These are phyloP conservation scores for Arxiozyma slooffiae DNA, from an alignment of 1,139 yeast species.

Conservation along the genomic window DNA sequence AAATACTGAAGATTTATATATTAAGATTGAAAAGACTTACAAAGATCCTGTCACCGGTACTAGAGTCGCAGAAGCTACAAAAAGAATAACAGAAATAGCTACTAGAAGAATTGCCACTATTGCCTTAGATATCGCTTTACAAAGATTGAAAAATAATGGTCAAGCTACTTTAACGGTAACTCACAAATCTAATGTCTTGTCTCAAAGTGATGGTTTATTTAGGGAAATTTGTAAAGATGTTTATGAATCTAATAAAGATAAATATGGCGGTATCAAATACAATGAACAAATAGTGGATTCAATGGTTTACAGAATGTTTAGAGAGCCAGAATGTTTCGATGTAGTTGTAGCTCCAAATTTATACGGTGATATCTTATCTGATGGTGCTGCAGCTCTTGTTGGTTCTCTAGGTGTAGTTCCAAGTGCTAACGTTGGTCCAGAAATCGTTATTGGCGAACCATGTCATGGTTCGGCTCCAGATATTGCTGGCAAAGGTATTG, in stretches of 20 bases:
- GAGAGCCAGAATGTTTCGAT: slow-evolving; percentile 94
- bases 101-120: slow-evolving; percentile 77
- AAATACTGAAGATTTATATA: slow-evolving; percentile 93
- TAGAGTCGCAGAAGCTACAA: slow-evolving; percentile 92
- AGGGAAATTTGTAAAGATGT: slow-evolving; percentile 80
- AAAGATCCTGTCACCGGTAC: slow-evolving; percentile 65
- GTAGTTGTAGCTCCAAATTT: slow-evolving; percentile 97
- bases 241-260: slow-evolving; percentile 54
- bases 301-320: slow-evolving; percentile 96
- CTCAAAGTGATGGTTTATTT: slow-evolving; percentile 90
- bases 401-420: slow-evolving; percentile 98
- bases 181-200: slow-evolving; percentile 90
- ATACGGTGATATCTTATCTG: slow-evolving; percentile 93
- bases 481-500: slow-evolving; percentile 87
- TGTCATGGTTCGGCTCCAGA: slow-evolving; percentile 99
- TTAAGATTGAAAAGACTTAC: slow-evolving; percentile 79
- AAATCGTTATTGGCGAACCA: slow-evolving; percentile 96
- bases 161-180: slow-evolving; percentile 75
- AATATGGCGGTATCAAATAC: slow-evolving; percentile 50
- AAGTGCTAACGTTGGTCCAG: slow-evolving; percentile 93
- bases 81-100: slow-evolving; percentile 86
- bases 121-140: slow-evolving; percentile 86
- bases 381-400: slow-evolving; percentile 98
- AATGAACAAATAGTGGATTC: slow-evolving; percentile 98
- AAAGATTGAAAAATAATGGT: slow-evolving; percentile 75